phyloP scores from a whole-genome alignment of 768 basidiomycete genomes.

The Boletus rubropictus region DNA sequence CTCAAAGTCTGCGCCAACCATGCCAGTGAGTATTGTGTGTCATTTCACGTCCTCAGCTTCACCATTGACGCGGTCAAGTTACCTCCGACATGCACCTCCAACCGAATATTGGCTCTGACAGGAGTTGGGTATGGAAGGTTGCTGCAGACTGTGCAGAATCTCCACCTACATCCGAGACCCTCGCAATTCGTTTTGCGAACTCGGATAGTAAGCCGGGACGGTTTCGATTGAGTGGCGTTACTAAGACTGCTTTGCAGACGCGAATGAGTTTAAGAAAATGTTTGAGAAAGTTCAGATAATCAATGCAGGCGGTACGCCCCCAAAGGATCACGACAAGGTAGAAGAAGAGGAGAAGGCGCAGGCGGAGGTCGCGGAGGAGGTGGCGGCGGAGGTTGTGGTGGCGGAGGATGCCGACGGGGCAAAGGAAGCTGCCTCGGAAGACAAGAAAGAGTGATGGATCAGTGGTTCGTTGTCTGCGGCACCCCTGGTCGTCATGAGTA shows the following conservation, averaged over 20 bases:
- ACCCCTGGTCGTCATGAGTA: constrained; percentile 7
- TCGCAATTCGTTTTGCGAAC: constrained; percentile 98
- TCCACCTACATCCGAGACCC: constrained; percentile 87
- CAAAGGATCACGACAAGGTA: constrained; percentile 22
- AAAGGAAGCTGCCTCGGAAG: constrained; percentile 23
- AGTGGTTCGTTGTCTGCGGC: constrained; percentile 2
- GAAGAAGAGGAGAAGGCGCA: constrained; percentile 25
- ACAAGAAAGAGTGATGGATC: constrained; percentile 28
- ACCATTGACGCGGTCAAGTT: constrained; percentile 44
- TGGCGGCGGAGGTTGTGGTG: constrained; percentile 22
- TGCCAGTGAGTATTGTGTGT: constrained; percentile 51
- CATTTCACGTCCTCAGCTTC: background rate
- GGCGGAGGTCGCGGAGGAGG: constrained; percentile 10
- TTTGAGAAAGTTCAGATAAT: constrained; percentile 81
- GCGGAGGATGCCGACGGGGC: constrained; percentile 34
- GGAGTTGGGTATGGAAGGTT: constrained; percentile 99
- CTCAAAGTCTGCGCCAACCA: constrained; percentile 99
- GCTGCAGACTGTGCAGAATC: constrained; percentile 90
- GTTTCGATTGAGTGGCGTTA: background rate
- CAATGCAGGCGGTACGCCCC: constrained; percentile 40
- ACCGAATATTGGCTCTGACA: constrained; percentile 96
- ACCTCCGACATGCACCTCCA: constrained; percentile 87
- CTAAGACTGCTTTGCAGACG: constrained; percentile 46
- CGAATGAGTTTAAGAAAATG: constrained; percentile 78
- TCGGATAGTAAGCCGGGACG: constrained; percentile 72